Conservation (phyloP, 805 yeast species). For the Candida maesae region DNA sequence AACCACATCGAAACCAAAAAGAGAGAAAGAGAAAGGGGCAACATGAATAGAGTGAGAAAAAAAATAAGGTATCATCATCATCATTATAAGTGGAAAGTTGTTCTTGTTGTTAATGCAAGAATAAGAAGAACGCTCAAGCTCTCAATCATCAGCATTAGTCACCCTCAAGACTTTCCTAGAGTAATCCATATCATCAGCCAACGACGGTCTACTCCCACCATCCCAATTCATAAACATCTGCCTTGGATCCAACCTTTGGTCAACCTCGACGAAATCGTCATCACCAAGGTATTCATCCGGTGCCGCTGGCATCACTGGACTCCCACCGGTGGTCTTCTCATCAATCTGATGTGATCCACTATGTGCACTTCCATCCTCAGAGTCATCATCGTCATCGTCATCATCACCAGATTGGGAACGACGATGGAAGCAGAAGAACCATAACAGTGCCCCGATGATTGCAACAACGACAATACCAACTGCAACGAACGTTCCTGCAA, state of each 20-base stretch:
- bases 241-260: constrained; percentile 58
- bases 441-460: constrained; percentile 40
- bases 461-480: constrained; percentile 62
- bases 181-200: constrained; percentile 57
- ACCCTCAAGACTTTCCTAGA: constrained; percentile 53
- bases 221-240: constrained; percentile 47
- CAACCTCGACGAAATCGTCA: constrained; percentile 38
- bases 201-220: constrained; percentile 41
- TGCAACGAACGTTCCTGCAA: constrained; percentile 75
- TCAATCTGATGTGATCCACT: constrained; percentile 9
- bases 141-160: constrained; percentile 34
- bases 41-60: too few relatives aligned
- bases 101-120: too few relatives aligned
- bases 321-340: constrained; percentile 13
- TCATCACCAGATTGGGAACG: constrained; percentile 15
- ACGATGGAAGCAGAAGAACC: constrained; percentile 36
- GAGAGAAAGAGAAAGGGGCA: too few relatives aligned
- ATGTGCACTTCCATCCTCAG: constrained; percentile 12
- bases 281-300: constrained; percentile 9
- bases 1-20: too few relatives aligned
- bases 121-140: too few relatives aligned
- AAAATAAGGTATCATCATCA: too few relatives aligned
- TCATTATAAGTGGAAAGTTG: too few relatives aligned
- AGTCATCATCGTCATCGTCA: constrained; percentile 15
- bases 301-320: not conserved